Percentiles rank a stretch among this genome's conserved stretches.
These are phyloP conservation scores for Pythium diclinum DNA, from an alignment of 352 stramenopile species.

Conservation along the genomic window DNA sequence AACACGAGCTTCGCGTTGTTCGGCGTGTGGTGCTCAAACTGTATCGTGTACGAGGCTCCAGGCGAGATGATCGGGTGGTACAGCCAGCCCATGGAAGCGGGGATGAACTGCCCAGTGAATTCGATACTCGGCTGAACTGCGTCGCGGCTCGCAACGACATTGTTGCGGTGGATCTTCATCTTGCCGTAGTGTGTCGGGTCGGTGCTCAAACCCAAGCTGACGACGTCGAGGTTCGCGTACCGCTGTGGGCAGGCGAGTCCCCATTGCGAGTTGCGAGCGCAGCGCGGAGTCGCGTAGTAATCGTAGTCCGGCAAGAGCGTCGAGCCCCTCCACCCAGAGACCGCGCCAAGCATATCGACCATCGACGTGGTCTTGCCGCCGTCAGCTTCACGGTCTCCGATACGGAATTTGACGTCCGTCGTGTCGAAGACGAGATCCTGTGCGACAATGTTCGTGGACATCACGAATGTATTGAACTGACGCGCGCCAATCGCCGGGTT, in stretches of 20 bases:
- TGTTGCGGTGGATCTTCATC: slow-evolving; percentile 30
- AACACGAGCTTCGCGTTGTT: slow-evolving; percentile 25
- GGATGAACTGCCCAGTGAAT: slow-evolving; percentile 37
- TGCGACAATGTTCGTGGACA: slow-evolving; percentile 27
- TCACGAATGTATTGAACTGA: slow-evolving; percentile 36
- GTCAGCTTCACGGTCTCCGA: slow-evolving; percentile 30
- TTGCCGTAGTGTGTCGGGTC: slow-evolving; percentile 27
- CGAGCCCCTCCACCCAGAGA: slow-evolving; percentile 24
- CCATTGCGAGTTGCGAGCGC: slow-evolving; percentile 13
- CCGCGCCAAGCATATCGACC: slow-evolving; percentile 26
- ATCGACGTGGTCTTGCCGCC: slow-evolving; percentile 36
- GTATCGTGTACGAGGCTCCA: slow-evolving; percentile 30
- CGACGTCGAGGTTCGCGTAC: slow-evolving; percentile 43
- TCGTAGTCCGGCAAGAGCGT: slow-evolving; percentile 35
- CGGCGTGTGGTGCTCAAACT: slow-evolving; percentile 31
- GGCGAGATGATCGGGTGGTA: slow-evolving; percentile 42
- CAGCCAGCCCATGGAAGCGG: slow-evolving; percentile 32
- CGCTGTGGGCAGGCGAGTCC: slow-evolving; percentile 36
- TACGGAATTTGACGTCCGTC: slow-evolving; percentile 25
- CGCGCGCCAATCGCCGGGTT: slow-evolving; percentile 38
- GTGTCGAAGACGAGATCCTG: slow-evolving; percentile 28
- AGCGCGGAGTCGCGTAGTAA: slow-evolving; percentile 30
- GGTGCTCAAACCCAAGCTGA: slow-evolving; percentile 24
- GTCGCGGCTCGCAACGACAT: slow-evolving; percentile 13
- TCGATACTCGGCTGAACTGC: background rate